Conservation (phyloP, 2,329 filamentous ascomycete species). For the Fusarium bactridioides region DNA sequence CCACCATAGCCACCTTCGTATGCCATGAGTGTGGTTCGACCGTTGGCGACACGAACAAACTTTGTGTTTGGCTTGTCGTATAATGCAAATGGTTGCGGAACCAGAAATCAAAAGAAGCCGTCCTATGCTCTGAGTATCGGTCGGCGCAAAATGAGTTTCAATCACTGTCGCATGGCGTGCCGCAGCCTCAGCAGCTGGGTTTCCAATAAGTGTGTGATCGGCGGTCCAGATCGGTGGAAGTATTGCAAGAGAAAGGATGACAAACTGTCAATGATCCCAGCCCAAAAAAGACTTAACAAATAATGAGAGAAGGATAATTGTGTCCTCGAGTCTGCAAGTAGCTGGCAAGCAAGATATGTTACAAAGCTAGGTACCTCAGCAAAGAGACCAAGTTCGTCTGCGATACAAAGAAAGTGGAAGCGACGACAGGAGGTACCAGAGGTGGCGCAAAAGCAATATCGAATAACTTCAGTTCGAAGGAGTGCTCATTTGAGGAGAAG, state of each 20-base stretch:
- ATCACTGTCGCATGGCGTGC: slow-evolving; percentile 42
- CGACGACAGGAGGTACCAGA: neutral
- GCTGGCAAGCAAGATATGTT: neutral
- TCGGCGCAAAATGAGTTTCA: slow-evolving; percentile 29
- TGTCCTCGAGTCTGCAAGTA: slow-evolving; percentile 3
- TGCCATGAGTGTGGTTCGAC: slow-evolving; percentile 51
- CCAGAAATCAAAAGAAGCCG: neutral
- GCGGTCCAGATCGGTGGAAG: slow-evolving; percentile 27
- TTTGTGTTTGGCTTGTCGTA: neutral
- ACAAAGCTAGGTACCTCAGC: neutral
- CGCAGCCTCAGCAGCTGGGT: slow-evolving; percentile 28
- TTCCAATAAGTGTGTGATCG: slow-evolving; percentile 36
- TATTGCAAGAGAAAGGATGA: slow-evolving; percentile 19
- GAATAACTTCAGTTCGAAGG: neutral
- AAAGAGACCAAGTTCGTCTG: neutral
- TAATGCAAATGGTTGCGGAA: neutral
- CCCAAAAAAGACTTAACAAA: neutral
- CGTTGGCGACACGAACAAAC: neutral
- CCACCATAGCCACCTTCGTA: slow-evolving; percentile 56
- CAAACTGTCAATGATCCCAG: slow-evolving; percentile 14
- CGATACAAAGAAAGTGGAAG: slow-evolving; percentile 1
- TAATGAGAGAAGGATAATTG: neutral
- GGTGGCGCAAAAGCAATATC: slow-evolving; percentile 5
- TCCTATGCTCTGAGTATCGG: neutral
- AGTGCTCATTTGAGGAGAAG: neutral